Conservation (phyloP, 345 rosid genomes). For the Arabidopsis suecica region DNA sequence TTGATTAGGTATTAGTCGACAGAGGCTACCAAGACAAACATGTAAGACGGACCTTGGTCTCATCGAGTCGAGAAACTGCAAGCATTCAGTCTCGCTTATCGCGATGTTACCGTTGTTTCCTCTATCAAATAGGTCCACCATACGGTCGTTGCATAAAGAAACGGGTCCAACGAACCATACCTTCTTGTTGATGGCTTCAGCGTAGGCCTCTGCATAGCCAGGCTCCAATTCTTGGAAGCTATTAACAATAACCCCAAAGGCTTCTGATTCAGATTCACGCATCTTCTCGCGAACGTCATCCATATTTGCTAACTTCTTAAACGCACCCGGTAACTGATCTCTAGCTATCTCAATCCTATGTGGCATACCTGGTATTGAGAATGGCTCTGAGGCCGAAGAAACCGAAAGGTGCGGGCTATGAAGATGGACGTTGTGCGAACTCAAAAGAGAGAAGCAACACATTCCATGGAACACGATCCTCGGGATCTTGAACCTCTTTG, state of each 20-base stretch:
- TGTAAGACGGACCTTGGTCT: conserved; percentile 67
- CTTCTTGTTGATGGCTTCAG: conserved; percentile 52
- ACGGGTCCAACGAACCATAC: conserved; percentile 92
- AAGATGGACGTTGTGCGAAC: conserved; percentile 57
- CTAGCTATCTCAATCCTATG: conserved; percentile 52
- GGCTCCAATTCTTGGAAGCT: conserved; percentile 67
- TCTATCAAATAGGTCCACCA: conserved; percentile 60
- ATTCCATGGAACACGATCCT: conserved; percentile 82
- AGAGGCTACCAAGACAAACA: conserved; percentile 77
- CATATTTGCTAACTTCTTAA: conserved; percentile 53
- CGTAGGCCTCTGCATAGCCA: conserved; percentile 53
- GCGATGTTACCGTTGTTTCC: conserved; percentile 66
- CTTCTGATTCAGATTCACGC: conserved; percentile 62
- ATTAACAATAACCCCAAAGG: conserved; percentile 70
- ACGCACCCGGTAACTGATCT: conserved; percentile 67
- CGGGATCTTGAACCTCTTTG: conserved; percentile 61
- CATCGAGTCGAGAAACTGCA: conserved; percentile 62
- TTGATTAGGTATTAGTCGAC: conserved; percentile 67
- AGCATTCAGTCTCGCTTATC: conserved; percentile 48
- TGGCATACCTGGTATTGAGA: conserved; percentile 62
- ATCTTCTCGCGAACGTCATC: conserved; percentile 66
- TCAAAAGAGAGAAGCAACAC: conserved; percentile 69
- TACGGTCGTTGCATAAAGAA: conserved; percentile 55
- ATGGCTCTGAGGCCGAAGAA: conserved; percentile 59
- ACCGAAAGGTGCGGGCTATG: conserved; percentile 50